Base-by-base conservation (phyloP, 1,284 basidiomycete species). In the Phenoliferia sp. region DNA sequence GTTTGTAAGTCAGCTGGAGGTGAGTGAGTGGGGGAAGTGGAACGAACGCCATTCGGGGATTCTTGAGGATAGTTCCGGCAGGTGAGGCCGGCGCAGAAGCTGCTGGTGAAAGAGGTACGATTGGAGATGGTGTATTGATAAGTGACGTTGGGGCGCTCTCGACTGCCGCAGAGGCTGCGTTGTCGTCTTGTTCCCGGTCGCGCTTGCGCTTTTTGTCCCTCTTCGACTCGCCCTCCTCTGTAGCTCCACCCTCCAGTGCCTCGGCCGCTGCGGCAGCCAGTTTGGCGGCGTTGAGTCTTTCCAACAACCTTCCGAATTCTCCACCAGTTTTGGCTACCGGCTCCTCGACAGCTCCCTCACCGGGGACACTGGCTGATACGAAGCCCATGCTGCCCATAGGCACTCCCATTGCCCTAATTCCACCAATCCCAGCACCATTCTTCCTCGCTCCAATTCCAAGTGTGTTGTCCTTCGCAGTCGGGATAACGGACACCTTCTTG, bases 31-130 rank as follows among this genome's bases (percentile, higher is more conserved):
- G 60, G n/a, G 29, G 39, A 36, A 36, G 9, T 17, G 26, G 28
- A 19, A 54, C 74, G 59, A 26, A 75, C 74, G 74, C 74, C 69
- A 72, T 75, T 61, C 73, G 73, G 22, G 73, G 73, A 63, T 74
- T 74, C 36, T 66, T 65, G 52, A 73, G 64, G 16, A 69, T 58
- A 3, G 64, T 63, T 12, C 61, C 32, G 1, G 58, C 61, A 15
- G 60, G 28, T 1, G 66, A 61, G 3, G 59, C 39, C 1, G 62
- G 54, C 4, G 61, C 22, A 32, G 66, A 32, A 3, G 62, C 50
- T 32, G 58, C 3, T 19, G 57, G 44, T 2, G 60, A 44, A 32
- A 35, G 34, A 19, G 34, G 31, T 10, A 22, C 28, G 54, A 32
- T 59, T 2, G 59, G 28, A 19, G 58, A 34, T 17, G 22, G 7